Evolutionary conservation across 2,329 filamentous ascomycete genomes (phyloP), one percentile per base, ranked within the genome.

Genomic region (Chrysoporthe austroafricana): DNA sequence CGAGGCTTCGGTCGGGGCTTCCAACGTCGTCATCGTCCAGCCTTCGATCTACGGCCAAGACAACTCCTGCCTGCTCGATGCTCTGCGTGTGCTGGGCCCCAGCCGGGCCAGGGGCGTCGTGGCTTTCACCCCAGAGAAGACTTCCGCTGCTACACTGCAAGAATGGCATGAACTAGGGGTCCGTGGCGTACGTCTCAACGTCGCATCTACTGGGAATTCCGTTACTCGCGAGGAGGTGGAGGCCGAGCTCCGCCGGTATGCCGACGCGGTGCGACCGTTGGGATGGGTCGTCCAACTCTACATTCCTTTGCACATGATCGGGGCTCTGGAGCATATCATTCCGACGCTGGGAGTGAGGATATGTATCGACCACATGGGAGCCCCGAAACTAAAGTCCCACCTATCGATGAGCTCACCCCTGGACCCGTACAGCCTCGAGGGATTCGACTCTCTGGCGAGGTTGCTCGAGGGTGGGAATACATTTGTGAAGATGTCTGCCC

Each of bases 271-370:
- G 32, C 69, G 73, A 32, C 74, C 71, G 3, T 62, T 74, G 43
- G 70, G 69, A 21, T 77, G 76, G 76, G 73, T 73, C 43, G 57
- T 77, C 16, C 76, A 77, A 66, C 70, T 77, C n/a, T 76, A 75
- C 69, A 69, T 76, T 11, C 70, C 71, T 9, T 65, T 76, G 4
- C 62, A 70, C 6, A 73, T 73, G 66, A 66, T 75, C 43, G 68
- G 63, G 32, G 48, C 68, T n/a, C 69, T 76, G 4, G 71, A 69
- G 42, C 68, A 69, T 36, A 66, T 73, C 3, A 69, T 74, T n/a
- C 73, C 73, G 11, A 67, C 68, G 36, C 69, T 76, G 11, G 72
- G 73, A 8, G 71, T 76, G 9, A 69, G 69, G 13, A 66, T 75
- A 14, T 70, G 73, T 7, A 72, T 76, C 54, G 74, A 76, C 62